Evolutionary conservation across 177 flowering plant genomes (phyloP).

Genomic region (Vitis hybrid): DNA sequence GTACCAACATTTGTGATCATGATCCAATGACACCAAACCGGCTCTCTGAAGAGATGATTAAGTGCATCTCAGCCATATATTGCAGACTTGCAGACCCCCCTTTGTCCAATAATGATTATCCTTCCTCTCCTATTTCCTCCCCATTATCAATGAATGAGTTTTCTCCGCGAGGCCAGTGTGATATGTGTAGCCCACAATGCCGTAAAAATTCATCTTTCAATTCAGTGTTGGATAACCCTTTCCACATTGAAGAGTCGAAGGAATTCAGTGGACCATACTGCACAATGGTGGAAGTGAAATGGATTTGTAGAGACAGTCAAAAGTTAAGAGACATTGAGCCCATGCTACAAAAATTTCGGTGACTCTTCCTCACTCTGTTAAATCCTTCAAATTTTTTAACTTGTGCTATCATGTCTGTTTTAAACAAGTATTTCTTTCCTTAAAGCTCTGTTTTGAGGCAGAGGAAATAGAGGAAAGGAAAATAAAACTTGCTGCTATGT

Average conservation of each 20-base stretch:
- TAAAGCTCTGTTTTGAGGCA: background rate
- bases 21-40: constrained; percentile 69
- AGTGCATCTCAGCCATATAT: constrained; percentile 73
- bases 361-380: constrained; percentile 8
- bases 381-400: background rate
- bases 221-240: constrained; percentile 57
- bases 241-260: constrained; percentile 49
- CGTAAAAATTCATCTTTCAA: constrained; percentile 58
- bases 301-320: constrained; percentile 57
- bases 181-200: constrained; percentile 54
- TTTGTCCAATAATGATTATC: constrained; percentile 31
- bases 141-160: constrained; percentile 52
- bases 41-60: constrained; percentile 86
- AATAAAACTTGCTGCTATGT: too few species aligned
- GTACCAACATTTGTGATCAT: constrained; percentile 51
- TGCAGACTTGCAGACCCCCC: constrained; percentile 85
- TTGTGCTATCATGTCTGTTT: too few species aligned
- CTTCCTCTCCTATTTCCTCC: constrained; percentile 64
- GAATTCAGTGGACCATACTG: constrained; percentile 82
- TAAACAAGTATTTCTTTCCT: background rate
- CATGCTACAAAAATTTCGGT: constrained; percentile 70
- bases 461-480: too few species aligned
- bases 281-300: constrained; percentile 67
- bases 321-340: constrained; percentile 51
- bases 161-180: constrained; percentile 56